Conservation (phyloP, 305 asterid genomes). For the Fraxinus dipetala region DNA sequence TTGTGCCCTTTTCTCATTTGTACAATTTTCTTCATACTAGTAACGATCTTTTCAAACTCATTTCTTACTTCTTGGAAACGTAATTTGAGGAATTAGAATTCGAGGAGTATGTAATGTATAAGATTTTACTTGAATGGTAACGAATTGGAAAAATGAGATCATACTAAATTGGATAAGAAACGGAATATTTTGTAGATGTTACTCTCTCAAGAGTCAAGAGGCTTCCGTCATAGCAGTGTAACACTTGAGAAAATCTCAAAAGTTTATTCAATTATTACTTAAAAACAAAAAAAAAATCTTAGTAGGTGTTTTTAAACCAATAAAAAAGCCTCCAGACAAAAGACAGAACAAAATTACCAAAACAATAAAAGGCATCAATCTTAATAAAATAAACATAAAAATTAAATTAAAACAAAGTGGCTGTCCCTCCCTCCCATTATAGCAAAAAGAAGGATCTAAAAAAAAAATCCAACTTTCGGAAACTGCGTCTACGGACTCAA, state of each 20-base stretch:
- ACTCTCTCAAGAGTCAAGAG: background rate
- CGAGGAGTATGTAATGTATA: background rate
- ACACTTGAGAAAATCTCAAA: background rate
- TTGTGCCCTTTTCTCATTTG: background rate
- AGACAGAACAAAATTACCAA: background rate
- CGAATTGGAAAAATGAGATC: background rate
- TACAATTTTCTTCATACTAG: background rate
- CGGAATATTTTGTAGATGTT: background rate
- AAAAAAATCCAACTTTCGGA: background rate
- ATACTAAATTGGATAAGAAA: background rate
- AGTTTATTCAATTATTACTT: background rate
- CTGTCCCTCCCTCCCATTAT: background rate
- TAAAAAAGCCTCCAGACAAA: background rate
- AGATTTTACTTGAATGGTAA: background rate
- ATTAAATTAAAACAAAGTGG: background rate
- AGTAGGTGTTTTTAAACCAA: background rate
- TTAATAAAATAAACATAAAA: background rate
- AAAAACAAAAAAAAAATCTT: background rate
- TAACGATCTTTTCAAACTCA: background rate
- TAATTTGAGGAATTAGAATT: background rate
- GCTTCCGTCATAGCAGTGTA: background rate
- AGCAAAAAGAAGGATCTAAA: background rate
- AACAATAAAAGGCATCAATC: background rate
- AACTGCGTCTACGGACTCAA: background rate
- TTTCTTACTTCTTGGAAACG: background rate